Percentiles rank a stretch among this genome's conserved stretches.
Evolutionary conservation across 352 stramenopile species (phyloP).

Genomic region (Phytophthora constricta): DNA sequence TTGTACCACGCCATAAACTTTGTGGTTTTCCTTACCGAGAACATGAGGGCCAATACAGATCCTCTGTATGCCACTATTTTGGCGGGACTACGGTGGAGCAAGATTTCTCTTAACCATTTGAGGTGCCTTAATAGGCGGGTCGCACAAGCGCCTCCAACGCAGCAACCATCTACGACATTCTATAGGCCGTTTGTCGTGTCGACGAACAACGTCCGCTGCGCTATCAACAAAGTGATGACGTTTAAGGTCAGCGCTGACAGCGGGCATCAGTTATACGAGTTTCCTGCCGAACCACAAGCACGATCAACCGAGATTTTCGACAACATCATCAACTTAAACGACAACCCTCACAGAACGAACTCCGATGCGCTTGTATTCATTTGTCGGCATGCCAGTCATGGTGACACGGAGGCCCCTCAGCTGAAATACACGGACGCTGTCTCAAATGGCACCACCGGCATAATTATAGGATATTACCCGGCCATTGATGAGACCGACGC

Average conservation of each 20-base stretch:
- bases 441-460: constrained; percentile 4
- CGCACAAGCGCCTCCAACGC: not conserved
- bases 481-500: not conserved
- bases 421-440: not conserved
- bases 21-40: constrained; percentile 4
- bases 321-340: too few relatives aligned
- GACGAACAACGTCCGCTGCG: constrained; percentile 16
- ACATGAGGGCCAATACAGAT: constrained; percentile 3
- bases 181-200: constrained; percentile 6
- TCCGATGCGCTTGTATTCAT: too few relatives aligned
- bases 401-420: constrained; percentile 1
- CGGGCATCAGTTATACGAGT: too few relatives aligned
- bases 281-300: too few relatives aligned
- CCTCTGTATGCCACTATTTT: constrained; percentile 1
- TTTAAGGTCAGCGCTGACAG: too few relatives aligned
- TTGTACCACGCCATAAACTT: not conserved
- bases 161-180: not conserved
- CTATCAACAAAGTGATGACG: too few relatives aligned
- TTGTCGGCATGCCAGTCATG: constrained; percentile 17
- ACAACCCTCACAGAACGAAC: too few relatives aligned
- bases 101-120: not conserved
- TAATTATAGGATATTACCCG: constrained; percentile 2
- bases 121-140: not conserved
- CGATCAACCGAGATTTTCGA: too few relatives aligned
- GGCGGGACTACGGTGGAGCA: not conserved